Evolutionary conservation across 768 basidiomycete genomes (phyloP).

Genomic region (Sistotremastrum niveocremeum): DNA sequence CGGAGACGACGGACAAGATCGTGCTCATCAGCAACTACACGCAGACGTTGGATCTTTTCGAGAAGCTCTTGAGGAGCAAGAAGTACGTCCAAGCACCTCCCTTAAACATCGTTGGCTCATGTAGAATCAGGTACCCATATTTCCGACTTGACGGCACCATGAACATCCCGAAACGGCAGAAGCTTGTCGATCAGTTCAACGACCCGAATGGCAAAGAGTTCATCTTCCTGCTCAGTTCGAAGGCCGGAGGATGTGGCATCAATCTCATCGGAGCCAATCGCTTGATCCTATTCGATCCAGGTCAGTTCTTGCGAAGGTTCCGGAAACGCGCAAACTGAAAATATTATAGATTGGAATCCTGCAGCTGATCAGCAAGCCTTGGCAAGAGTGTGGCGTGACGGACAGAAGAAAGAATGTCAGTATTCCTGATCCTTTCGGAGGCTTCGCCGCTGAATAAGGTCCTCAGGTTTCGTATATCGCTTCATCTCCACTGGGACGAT

Average conservation of each 20-base stretch:
- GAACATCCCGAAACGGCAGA: conserved; percentile 84
- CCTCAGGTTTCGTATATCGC: conserved; percentile 87
- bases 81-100: conserved; percentile 36
- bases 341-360: conserved; percentile 79
- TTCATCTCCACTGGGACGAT: conserved; percentile 97
- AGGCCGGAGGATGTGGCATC: conserved; percentile 94
- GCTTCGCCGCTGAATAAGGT: not conserved
- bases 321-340: not conserved
- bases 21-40: conserved; percentile 96
- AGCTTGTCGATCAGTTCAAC: conserved; percentile 94
- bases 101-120: conserved; percentile 2
- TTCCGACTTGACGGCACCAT: conserved; percentile 94
- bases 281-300: conserved; percentile 90
- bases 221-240: conserved; percentile 85
- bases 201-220: conserved; percentile 89
- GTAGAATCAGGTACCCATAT: conserved; percentile 58
- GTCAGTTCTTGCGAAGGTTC: conserved; percentile 24
- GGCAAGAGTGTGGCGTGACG: conserved; percentile 98
- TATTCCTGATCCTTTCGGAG: not conserved
- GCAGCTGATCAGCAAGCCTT: conserved; percentile 97
- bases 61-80: conserved; percentile 74
- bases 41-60: conserved; percentile 87
- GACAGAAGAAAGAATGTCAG: conserved; percentile 98
- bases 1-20: conserved; percentile 84
- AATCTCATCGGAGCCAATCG: conserved; percentile 94